A percentile compares a stretch with the other conserved stretches of the same genome.
Conservation (phyloP, 2,329 filamentous ascomycete genomes). For the Hypoxylon rubiginosum region DNA sequence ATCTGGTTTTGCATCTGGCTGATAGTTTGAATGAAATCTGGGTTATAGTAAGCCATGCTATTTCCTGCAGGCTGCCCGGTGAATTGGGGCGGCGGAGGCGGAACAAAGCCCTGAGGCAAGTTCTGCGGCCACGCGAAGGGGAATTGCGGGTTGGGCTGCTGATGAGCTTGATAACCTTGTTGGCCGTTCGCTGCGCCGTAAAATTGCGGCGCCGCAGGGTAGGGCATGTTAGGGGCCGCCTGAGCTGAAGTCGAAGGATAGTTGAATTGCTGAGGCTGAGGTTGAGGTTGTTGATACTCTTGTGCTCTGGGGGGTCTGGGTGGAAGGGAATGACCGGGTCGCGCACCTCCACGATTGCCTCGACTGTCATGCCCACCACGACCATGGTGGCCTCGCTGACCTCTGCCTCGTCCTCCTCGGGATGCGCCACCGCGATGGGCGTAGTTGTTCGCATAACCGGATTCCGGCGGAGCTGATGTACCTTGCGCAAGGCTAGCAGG, state of each 20-base stretch:
- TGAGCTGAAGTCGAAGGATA: slow-evolving; percentile 48
- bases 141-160: slow-evolving; percentile 57
- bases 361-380: slow-evolving; percentile 52
- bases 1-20: slow-evolving; percentile 57
- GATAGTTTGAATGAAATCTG: slow-evolving; percentile 63
- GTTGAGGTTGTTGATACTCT: slow-evolving; percentile 55
- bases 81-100: slow-evolving; percentile 59
- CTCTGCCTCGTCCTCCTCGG: slow-evolving; percentile 62
- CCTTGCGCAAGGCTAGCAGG: slow-evolving; percentile 73
- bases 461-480: slow-evolving; percentile 56
- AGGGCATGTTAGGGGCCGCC: slow-evolving; percentile 50
- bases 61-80: slow-evolving; percentile 52
- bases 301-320: slow-evolving; percentile 49
- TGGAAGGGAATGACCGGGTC: slow-evolving; percentile 60
- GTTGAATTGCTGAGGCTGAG: slow-evolving; percentile 53
- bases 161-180: slow-evolving; percentile 37
- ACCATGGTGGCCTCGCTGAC: slow-evolving; percentile 55
- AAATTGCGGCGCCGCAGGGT: slow-evolving; percentile 43
- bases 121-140: slow-evolving; percentile 61
- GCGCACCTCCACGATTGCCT: slow-evolving; percentile 58
- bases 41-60: slow-evolving; percentile 66
- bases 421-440: slow-evolving; percentile 47
- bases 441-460: slow-evolving; percentile 56
- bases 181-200: slow-evolving; percentile 56
- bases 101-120: slow-evolving; percentile 49